phyloP scores from a whole-genome alignment of 257 asterid species.

The Nyctanthes arbortristis region DNA sequence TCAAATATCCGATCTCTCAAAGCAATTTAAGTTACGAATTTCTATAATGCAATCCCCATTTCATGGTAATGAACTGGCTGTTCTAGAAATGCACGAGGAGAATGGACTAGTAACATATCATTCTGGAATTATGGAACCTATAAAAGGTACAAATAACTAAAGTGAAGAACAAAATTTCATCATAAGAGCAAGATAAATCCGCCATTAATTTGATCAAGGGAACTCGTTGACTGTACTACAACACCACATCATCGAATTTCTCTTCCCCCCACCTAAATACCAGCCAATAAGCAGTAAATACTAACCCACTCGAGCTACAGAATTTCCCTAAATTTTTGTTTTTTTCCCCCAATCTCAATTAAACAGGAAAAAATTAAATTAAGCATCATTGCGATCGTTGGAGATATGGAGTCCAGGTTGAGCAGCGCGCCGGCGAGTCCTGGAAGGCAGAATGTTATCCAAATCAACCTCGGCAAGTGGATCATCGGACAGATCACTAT shows the following conservation, averaged over 20 bases:
- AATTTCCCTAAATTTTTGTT: too few species aligned
- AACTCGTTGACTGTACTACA: background rate
- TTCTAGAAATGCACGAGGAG: background rate
- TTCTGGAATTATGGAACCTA: background rate
- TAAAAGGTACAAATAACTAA: background rate
- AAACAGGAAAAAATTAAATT: background rate
- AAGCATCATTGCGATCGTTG: conserved; percentile 15
- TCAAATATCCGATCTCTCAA: background rate
- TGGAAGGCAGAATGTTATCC: conserved; percentile 44
- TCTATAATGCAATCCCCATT: background rate
- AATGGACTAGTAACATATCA: background rate
- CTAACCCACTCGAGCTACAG: background rate
- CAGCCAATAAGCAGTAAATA: background rate
- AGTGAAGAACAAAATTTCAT: background rate
- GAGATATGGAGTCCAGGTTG: conserved; percentile 32
- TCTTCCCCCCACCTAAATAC: background rate
- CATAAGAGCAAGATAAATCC: background rate
- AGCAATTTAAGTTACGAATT: background rate
- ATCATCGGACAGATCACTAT: conserved; percentile 39
- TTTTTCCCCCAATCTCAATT: background rate
- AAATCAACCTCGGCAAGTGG: conserved; percentile 45
- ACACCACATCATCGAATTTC: background rate
- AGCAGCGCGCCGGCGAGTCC: conserved; percentile 35
- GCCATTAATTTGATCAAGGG: background rate
- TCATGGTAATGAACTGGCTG: background rate